Base-by-base conservation (phyloP, 106 monocot genomes). In the Dioscorea dumetorum region DNA sequence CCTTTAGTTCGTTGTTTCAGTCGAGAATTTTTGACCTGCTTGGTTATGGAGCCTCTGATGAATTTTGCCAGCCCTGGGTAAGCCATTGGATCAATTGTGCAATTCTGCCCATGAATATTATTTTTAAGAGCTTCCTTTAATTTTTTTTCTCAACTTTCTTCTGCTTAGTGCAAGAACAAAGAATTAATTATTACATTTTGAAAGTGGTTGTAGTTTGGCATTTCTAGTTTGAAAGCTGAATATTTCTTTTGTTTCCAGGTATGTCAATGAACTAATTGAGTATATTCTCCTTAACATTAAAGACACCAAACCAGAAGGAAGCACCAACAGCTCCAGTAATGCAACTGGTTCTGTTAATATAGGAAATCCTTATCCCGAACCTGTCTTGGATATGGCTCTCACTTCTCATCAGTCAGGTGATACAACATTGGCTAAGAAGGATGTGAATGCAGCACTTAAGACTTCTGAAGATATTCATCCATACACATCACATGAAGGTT, bases 261-360 rank as follows among this genome's bases (percentile, higher is more conserved):
- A 85, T 58, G 82, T 99, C 51, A 99, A 99, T 71, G 90, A 99
- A 73, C 61, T 99, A 63, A 93, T 99, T 76, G 95, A 95, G 70
- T 66, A 68, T 61, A 58, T 90, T 56, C 87, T 87, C 69, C 86
- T 92, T 33, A 41, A 74, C 31, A 75, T 60, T 49, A 84, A 77
- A 66, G 72, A 82, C 62, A 73, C 59, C 61, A 65, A 41, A 20
- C 68, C 50, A 34, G 78, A 76, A 8, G 60, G 18, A 3, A 50
- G 48, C 41, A 35, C 65, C 61, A 62, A 61, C 32, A 70, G 22
- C 51, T 61, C 74, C 50, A 65, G 64, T 50, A 60, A 56, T 57
- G 31, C 56, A 72, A 49, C 62, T 67, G 52, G 10, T 62, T 22
- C 64, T 66, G 53, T n/a, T 71, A 9, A 58, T 60, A 9, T 31